Conservation (phyloP, 139 green algal species). For the Diplosphaera chodatii region DNA sequence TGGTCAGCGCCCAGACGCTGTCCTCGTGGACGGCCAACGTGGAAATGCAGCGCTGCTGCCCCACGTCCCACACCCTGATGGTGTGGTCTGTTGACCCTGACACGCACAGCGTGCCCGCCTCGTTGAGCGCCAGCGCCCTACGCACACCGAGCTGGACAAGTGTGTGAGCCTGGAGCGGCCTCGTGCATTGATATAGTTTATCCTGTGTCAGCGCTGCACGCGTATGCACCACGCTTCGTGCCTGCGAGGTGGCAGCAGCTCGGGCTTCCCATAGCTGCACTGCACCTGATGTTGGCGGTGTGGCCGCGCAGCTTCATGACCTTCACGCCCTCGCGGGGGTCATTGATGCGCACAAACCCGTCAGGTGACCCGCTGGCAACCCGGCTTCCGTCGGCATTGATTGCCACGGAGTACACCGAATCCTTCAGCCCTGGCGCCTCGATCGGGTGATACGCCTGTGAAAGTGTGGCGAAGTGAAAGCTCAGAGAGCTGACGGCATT, state of each 20-base stretch:
- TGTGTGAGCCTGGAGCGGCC: no score
- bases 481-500: no score
- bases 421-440: conserved; percentile 23
- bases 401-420: conserved; percentile 75
- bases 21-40: conserved; percentile 75
- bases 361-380: conserved; percentile 71
- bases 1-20: conserved; percentile 77
- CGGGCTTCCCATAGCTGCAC: no score
- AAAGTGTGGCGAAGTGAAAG: no score
- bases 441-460: background rate
- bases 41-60: conserved; percentile 74
- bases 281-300: conserved; percentile 66
- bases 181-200: no score
- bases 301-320: conserved; percentile 75
- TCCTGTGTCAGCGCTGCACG: no score
- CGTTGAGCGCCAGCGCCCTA: conserved; percentile 53
- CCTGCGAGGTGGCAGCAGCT: no score
- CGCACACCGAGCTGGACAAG: background rate
- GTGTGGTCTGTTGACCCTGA: conserved; percentile 76
- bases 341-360: conserved; percentile 53
- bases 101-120: conserved; percentile 59
- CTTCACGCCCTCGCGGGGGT: conserved; percentile 52
- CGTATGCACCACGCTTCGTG: no score
- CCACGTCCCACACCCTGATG: conserved; percentile 85
- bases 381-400: conserved; percentile 49